Conservation (phyloP, 768 basidiomycete species). For the Tylopilus subfusipes region DNA sequence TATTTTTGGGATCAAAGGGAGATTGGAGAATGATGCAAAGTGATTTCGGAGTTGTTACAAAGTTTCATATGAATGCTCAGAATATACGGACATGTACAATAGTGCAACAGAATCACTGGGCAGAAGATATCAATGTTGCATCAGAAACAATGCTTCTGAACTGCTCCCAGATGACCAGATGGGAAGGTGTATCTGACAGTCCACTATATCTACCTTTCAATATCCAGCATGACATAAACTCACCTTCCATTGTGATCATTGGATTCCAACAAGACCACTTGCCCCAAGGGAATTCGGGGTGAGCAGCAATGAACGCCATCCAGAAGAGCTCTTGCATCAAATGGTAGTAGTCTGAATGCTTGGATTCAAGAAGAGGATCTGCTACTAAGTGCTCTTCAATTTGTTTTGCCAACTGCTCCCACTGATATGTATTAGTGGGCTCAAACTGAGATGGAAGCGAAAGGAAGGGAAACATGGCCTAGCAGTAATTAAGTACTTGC, state of each 20-base stretch:
- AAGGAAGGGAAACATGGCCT: background rate
- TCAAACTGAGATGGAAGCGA: background rate
- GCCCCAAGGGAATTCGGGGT: background rate
- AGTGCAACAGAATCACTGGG: no score
- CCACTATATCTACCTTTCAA: background rate
- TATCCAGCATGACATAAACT: background rate
- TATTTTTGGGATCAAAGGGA: no score
- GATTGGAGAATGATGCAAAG: no score
- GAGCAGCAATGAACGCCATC: background rate
- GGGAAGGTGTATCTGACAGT: background rate
- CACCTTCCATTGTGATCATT: background rate
- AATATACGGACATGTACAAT: no score
- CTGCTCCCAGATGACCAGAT: background rate
- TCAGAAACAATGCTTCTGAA: background rate
- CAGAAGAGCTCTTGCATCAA: background rate
- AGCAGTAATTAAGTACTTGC: background rate
- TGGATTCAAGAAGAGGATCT: background rate
- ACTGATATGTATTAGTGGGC: background rate
- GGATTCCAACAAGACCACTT: background rate
- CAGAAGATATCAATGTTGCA: background rate
- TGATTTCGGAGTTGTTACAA: no score
- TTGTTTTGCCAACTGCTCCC: background rate
- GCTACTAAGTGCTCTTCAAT: background rate
- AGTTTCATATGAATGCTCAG: no score
- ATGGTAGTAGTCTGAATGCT: background rate